A percentile compares a stretch with the other conserved stretches of the same genome.
Conservation (phyloP, 2,329 filamentous ascomycete species). For the Aspergillaceae sp. region DNA sequence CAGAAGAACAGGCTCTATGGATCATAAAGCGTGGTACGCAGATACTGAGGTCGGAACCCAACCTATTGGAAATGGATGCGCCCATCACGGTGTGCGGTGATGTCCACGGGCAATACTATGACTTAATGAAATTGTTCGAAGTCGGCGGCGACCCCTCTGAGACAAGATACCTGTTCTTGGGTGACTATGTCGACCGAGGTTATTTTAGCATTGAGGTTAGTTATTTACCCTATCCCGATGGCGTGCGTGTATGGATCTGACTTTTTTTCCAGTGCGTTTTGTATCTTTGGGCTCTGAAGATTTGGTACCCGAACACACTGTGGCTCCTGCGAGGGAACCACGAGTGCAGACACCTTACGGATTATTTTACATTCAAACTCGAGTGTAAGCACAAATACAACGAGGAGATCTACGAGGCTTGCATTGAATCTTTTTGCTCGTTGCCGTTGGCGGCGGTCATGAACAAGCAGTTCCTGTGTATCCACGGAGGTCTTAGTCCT, state of each 20-base stretch:
- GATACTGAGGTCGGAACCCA: constrained; percentile 80
- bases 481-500: constrained; percentile 91
- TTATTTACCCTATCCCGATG: not conserved
- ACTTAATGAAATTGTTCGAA: constrained; percentile 98
- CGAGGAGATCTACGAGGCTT: constrained; percentile 90
- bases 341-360: constrained; percentile 96
- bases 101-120: constrained; percentile 97
- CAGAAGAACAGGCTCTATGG: constrained; percentile 93
- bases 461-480: constrained; percentile 99
- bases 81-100: constrained; percentile 98
- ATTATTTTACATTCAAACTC: constrained; percentile 99
- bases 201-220: constrained; percentile 93
- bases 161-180: constrained; percentile 92
- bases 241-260: constrained; percentile 2
- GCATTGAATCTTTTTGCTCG: constrained; percentile 95
- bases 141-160: constrained; percentile 94
- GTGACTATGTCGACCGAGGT: constrained; percentile 94
- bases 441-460: constrained; percentile 91
- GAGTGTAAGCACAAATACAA: constrained; percentile 99
- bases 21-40: constrained; percentile 85
- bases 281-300: constrained; percentile 96
- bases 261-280: constrained; percentile 63
- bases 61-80: constrained; percentile 97
- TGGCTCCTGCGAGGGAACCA: constrained; percentile 98
- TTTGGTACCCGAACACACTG: constrained; percentile 95